Conservation (phyloP, 495 filamentous ascomycete species). For the Barbatosphaeria neglecta region DNA sequence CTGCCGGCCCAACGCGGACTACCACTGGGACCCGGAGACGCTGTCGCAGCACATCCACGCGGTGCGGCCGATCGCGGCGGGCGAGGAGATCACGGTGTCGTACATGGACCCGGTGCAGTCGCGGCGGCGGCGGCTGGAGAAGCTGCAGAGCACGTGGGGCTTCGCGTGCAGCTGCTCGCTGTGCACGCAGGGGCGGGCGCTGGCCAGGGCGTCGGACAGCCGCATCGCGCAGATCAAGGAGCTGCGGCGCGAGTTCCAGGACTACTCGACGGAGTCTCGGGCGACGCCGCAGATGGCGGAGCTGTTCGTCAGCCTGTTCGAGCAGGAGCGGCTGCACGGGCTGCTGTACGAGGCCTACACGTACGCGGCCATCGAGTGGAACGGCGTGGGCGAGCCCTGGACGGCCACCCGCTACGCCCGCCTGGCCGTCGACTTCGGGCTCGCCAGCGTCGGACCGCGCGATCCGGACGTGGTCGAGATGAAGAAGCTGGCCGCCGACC, state of each 20-base stretch:
- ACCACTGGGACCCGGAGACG: slow-evolving; percentile 22
- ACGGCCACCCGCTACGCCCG: slow-evolving; percentile 23
- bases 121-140: slow-evolving; percentile 11
- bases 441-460: slow-evolving; percentile 20
- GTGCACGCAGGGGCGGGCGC: slow-evolving; percentile 12
- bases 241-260: slow-evolving; percentile 14
- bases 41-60: slow-evolving; percentile 26
- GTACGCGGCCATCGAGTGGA: slow-evolving; percentile 26
- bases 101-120: slow-evolving; percentile 23
- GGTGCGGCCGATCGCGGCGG: slow-evolving; percentile 18
- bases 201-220: slow-evolving; percentile 18
- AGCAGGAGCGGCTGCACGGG: slow-evolving; percentile 24
- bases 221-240: slow-evolving; percentile 18
- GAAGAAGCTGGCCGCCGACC: slow-evolving; percentile 14
- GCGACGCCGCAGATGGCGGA: slow-evolving; percentile 24
- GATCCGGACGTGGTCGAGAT: slow-evolving; percentile 20
- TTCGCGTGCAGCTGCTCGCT: slow-evolving; percentile 25
- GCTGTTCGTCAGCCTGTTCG: slow-evolving; percentile 20
- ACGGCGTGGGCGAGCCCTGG: slow-evolving; percentile 22
- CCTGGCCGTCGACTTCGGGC: slow-evolving; percentile 20
- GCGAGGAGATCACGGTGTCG: slow-evolving; percentile 26
- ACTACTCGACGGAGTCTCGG: slow-evolving; percentile 10
- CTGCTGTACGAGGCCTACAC: slow-evolving; percentile 24
- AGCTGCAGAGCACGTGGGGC: slow-evolving; percentile 23
- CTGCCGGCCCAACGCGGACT: slow-evolving; percentile 32